These are phyloP conservation scores for Gnetum montanum DNA, from an alignment of 75 land plant genomes.

Conservation along the genomic window DNA sequence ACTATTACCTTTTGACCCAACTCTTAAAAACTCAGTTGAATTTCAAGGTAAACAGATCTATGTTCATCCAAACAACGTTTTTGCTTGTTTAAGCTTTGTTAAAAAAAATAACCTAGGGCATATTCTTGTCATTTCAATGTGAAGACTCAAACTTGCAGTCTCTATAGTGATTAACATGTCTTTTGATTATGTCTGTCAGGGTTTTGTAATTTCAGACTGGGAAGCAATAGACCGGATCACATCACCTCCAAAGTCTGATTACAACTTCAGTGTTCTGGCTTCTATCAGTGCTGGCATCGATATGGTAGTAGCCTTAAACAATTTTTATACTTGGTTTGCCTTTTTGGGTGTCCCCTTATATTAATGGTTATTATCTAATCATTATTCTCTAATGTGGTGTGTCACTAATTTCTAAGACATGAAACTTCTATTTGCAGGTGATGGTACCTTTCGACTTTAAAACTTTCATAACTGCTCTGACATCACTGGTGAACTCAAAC, in stretches of 20 bases:
- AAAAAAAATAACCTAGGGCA: too few species aligned
- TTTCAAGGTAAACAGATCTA: slow-evolving; percentile 35
- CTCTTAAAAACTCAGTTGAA: slow-evolving; percentile 59
- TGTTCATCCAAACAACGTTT: neutral
- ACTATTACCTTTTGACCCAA: slow-evolving; percentile 41
- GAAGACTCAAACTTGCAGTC: too few species aligned
- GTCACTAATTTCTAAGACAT: too few species aligned
- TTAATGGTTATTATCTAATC: too few species aligned
- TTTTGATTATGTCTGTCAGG: slow-evolving; percentile 25
- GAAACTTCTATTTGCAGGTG: too few species aligned
- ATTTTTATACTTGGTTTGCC: neutral
- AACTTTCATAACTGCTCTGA: slow-evolving; percentile 43
- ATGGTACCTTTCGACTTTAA: slow-evolving; percentile 77
- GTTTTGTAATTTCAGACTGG: slow-evolving; percentile 78
- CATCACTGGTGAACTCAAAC: slow-evolving; percentile 49
- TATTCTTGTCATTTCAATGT: too few species aligned
- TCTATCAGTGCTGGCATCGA: slow-evolving; percentile 83
- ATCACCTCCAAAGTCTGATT: slow-evolving; percentile 46
- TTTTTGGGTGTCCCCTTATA: neutral
- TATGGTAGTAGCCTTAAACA: too few species aligned
- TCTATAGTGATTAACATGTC: neutral
- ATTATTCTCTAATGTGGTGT: neutral
- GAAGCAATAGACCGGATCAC: slow-evolving; percentile 57
- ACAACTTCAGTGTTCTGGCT: slow-evolving; percentile 31
- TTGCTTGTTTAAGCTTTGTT: too few species aligned